These are phyloP conservation scores for Zasmidium angulare DNA, from an alignment of 2,329 filamentous ascomycete species.

Conservation along the genomic window DNA sequence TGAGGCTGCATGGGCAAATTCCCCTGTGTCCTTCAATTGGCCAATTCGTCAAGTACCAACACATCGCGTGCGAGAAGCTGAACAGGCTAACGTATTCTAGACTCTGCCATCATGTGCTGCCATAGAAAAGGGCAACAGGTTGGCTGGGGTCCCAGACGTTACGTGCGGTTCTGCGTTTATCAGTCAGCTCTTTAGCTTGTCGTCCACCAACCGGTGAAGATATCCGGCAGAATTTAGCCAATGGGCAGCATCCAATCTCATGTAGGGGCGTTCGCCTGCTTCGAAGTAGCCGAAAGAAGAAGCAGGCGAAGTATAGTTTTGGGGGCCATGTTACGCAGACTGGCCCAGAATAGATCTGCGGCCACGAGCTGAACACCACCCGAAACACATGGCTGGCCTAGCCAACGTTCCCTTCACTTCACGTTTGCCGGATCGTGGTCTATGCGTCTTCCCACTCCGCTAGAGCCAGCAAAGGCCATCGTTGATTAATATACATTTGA, in stretches of 20 bases:
- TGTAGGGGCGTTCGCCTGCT: neutral
- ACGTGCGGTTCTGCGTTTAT: neutral
- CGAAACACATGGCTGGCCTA: neutral
- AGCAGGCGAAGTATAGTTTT: neutral
- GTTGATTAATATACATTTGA: too few relatives aligned
- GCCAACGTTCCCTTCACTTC: neutral
- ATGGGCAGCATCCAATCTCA: neutral
- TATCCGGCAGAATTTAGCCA: neutral
- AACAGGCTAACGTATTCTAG: neutral
- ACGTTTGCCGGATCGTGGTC: neutral
- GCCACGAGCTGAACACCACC: neutral
- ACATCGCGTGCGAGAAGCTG: neutral
- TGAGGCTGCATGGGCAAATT: neutral
- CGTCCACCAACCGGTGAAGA: neutral
- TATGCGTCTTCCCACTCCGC: too few relatives aligned
- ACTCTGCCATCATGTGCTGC: neutral
- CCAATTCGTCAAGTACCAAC: neutral
- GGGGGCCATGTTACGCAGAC: neutral
- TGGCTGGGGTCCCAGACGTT: neutral
- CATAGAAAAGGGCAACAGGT: neutral
- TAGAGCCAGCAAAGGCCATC: too few relatives aligned
- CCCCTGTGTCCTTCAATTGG: neutral
- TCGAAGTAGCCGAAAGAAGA: neutral
- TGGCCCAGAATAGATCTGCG: neutral
- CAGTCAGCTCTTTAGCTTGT: neutral